Percentiles rank a stretch among this genome's conserved stretches.
These are phyloP conservation scores for Sphaerulina musiva DNA, from an alignment of 2,329 filamentous ascomycete genomes.

Conservation along the genomic window DNA sequence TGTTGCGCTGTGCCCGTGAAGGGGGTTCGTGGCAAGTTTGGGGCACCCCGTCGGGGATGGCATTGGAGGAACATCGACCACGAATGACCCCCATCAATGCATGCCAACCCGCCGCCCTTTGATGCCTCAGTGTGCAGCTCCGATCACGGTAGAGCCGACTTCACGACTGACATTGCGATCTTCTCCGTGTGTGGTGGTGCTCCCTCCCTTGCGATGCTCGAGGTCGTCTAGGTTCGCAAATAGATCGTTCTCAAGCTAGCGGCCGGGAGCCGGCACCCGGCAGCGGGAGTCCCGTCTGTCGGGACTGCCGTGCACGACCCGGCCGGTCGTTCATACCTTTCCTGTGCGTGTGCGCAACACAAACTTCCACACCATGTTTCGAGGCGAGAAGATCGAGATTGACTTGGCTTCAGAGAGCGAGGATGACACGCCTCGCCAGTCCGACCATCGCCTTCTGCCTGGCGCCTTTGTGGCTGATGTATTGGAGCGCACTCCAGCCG, in stretches of 20 bases:
- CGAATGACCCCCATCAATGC: neutral
- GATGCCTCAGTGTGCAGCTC: no score
- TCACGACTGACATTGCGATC: neutral
- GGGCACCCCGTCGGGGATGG: neutral
- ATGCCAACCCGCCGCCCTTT: neutral
- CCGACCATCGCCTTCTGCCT: slow-evolving; percentile 10
- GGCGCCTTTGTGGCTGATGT: slow-evolving; percentile 63
- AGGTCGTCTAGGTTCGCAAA: neutral
- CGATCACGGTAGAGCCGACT: no score
- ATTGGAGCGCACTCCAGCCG: slow-evolving; percentile 61
- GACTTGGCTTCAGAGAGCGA: slow-evolving; percentile 47
- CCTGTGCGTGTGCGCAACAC: neutral
- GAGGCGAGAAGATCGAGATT: slow-evolving; percentile 56
- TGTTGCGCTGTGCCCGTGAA: neutral
- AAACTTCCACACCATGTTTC: slow-evolving; percentile 33
- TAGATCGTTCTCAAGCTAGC: neutral
- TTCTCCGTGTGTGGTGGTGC: neutral
- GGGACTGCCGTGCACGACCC: neutral
- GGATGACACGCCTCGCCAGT: slow-evolving; percentile 13
- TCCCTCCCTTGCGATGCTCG: neutral
- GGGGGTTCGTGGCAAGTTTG: neutral
- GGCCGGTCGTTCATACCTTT: neutral
- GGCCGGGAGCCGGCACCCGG: no score
- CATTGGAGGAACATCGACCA: neutral
- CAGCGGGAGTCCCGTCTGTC: neutral